phyloP scores from a whole-genome alignment of 78 protist species.

The Dictyostelium firmibasis region DNA sequence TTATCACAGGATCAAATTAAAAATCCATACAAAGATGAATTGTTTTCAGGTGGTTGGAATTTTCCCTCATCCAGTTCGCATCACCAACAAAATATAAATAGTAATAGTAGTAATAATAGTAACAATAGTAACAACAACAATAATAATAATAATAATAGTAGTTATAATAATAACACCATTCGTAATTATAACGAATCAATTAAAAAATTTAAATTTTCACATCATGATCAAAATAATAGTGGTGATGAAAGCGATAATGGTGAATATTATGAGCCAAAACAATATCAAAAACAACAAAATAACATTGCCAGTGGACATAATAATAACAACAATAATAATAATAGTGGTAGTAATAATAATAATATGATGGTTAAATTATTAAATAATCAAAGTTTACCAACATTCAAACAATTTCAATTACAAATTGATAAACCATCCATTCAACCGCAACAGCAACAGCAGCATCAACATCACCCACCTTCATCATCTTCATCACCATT shows the following conservation, averaged over 20 bases:
- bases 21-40: not conserved
- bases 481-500: conserved; percentile 2
- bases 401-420: conserved; percentile 1
- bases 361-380: not conserved
- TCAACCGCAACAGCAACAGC: not conserved
- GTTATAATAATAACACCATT: not conserved
- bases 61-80: not conserved
- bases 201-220: conserved; percentile 9
- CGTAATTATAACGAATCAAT: not conserved
- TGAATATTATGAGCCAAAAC: not conserved
- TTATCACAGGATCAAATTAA: conserved; percentile 6
- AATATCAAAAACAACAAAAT: not conserved
- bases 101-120: not conserved
- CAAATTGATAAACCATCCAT: not conserved
- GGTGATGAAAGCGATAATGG: conserved; percentile 23
- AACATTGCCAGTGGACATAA: not conserved
- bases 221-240: not conserved
- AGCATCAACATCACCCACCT: not conserved
- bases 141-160: not conserved
- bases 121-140: not conserved
- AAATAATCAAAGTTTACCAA: not conserved
- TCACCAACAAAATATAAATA: not conserved
- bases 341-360: not conserved
- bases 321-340: not conserved
- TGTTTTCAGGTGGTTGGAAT: not conserved